These are phyloP conservation scores for Hawksworthiomyces lignivorus DNA, from an alignment of 2,329 filamentous ascomycete genomes.

Conservation along the genomic window DNA sequence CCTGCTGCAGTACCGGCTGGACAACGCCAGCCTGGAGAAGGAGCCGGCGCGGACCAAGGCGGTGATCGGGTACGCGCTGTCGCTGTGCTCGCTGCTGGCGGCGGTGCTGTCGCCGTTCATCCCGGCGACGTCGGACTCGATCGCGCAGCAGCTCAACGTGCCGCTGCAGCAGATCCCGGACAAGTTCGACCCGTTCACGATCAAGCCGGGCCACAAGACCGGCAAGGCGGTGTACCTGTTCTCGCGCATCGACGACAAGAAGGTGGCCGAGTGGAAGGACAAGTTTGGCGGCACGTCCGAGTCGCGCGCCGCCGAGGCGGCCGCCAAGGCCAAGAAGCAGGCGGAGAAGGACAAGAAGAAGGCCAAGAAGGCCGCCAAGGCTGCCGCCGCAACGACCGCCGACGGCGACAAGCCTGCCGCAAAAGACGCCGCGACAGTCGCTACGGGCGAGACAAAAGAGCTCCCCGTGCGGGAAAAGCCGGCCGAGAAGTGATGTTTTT, in stretches of 20 bases:
- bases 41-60: slow-evolving; percentile 46
- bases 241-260: slow-evolving; percentile 62
- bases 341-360: slow-evolving; percentile 22
- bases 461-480: slow-evolving; percentile 24
- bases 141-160: slow-evolving; percentile 61
- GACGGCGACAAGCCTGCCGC: neutral
- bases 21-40: slow-evolving; percentile 40
- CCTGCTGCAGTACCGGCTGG: slow-evolving; percentile 35
- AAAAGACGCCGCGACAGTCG: slow-evolving; percentile 14
- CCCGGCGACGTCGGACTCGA: slow-evolving; percentile 67
- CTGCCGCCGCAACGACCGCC: slow-evolving; percentile 4
- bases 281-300: slow-evolving; percentile 42
- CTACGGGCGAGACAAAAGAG: slow-evolving; percentile 19
- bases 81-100: slow-evolving; percentile 75
- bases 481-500: slow-evolving; percentile 22
- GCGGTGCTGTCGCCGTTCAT: slow-evolving; percentile 77
- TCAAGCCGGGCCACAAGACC: slow-evolving; percentile 71
- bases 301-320: slow-evolving; percentile 20
- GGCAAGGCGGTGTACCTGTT: slow-evolving; percentile 53
- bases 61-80: slow-evolving; percentile 71
- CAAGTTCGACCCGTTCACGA: slow-evolving; percentile 51
- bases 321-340: slow-evolving; percentile 22
- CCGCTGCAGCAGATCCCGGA: slow-evolving; percentile 57
- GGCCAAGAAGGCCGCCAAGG: slow-evolving; percentile 23
- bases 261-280: slow-evolving; percentile 63